A percentile compares a stretch with the other conserved stretches of the same genome.
phyloP scores from a whole-genome alignment of 2,329 filamentous ascomycete genomes.

The Cercospora sojina region DNA sequence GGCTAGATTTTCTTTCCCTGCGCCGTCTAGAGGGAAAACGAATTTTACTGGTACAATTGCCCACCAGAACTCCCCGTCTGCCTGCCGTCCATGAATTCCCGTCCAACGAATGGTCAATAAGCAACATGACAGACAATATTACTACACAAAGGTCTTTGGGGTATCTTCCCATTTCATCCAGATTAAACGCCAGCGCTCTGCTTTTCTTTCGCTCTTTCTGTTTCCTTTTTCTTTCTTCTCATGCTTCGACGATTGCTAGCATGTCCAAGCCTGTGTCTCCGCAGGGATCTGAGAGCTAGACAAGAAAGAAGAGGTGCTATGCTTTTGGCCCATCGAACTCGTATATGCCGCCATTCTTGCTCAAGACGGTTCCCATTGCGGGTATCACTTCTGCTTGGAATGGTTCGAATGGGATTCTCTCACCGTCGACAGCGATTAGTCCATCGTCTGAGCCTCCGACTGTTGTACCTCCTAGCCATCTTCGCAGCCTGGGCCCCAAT shows the following conservation, averaged over 20 bases:
- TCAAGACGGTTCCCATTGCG: conserved; percentile 80
- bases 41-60: too few species aligned
- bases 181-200: background rate
- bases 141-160: background rate
- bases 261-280: too few species aligned
- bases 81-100: too few species aligned
- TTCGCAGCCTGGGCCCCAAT: conserved; percentile 27
- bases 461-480: conserved; percentile 34
- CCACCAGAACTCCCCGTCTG: background rate
- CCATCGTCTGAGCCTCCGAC: conserved; percentile 60
- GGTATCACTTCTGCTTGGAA: conserved; percentile 89
- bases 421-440: conserved; percentile 92
- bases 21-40: too few species aligned
- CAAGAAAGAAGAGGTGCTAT: background rate
- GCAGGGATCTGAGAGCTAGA: too few species aligned
- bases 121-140: too few species aligned
- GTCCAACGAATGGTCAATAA: too few species aligned
- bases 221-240: too few species aligned
- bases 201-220: background rate
- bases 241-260: too few species aligned
- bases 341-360: conserved; percentile 68
- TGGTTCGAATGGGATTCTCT: conserved; percentile 78
- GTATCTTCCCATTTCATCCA: background rate
- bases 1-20: too few species aligned
- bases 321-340: conserved; percentile 53